Evolutionary conservation across 2,329 filamentous ascomycete species (phyloP).

Genomic region (Claviceps digitariae): DNA sequence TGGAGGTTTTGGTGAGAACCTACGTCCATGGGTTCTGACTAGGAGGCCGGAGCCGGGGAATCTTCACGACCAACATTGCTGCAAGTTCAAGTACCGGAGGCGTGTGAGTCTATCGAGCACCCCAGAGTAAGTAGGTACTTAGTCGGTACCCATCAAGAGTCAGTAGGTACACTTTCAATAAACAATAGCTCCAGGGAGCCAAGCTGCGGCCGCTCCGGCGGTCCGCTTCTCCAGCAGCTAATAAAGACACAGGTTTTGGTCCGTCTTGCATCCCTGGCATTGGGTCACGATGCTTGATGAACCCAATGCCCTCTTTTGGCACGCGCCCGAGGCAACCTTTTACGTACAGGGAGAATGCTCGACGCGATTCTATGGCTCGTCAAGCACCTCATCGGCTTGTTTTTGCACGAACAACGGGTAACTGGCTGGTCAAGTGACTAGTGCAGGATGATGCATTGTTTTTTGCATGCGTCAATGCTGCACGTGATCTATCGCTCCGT

Average conservation of each 20-base stretch:
- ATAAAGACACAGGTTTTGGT: too few relatives aligned
- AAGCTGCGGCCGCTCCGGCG: neutral
- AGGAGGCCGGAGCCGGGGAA: neutral
- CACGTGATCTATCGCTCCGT: neutral
- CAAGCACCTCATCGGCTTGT: constrained; percentile 8
- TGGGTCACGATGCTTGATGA: constrained; percentile 7
- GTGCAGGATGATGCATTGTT: neutral
- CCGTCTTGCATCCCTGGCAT: neutral
- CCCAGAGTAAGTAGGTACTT: too few relatives aligned
- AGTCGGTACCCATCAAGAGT: too few relatives aligned
- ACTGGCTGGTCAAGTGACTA: neutral
- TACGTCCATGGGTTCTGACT: too few relatives aligned
- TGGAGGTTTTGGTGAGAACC: too few relatives aligned
- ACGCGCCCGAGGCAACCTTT: neutral
- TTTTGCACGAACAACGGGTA: constrained; percentile 1
- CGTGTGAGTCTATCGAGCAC: neutral
- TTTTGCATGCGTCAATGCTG: neutral
- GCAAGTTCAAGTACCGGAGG: neutral
- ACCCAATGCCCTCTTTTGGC: constrained; percentile 1
- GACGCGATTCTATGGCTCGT: neutral
- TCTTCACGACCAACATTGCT: neutral
- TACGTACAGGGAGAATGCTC: constrained; percentile 7
- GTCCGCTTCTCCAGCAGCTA: too few relatives aligned
- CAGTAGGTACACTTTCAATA: too few relatives aligned
- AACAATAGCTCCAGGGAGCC: too few relatives aligned